Conservation (phyloP, 345 rosid genomes). For the Eucalyptus brandiana region DNA sequence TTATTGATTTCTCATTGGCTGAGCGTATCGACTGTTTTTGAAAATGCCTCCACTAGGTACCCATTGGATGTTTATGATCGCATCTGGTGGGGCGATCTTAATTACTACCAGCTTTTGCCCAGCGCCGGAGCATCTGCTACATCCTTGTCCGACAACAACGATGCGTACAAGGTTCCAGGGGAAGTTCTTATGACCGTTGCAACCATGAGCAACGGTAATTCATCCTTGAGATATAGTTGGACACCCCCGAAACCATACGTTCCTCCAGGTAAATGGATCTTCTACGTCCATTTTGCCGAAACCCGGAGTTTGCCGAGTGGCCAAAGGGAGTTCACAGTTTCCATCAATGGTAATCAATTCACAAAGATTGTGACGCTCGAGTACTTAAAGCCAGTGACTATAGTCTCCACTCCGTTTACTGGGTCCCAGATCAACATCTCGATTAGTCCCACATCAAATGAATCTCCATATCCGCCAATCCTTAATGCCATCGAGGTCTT, state of each 20-base stretch:
- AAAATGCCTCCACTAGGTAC: neutral
- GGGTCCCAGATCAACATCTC: neutral
- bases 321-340: neutral
- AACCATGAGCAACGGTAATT: neutral
- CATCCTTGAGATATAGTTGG: neutral
- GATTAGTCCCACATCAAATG: neutral
- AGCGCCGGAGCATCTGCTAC: neutral
- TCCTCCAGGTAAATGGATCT: neutral
- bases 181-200: neutral
- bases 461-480: slow-evolving; percentile 1
- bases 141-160: neutral
- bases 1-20: neutral
- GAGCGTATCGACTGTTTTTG: neutral
- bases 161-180: neutral
- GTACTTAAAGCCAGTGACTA: neutral
- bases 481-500: slow-evolving; percentile 10
- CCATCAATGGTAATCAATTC: neutral
- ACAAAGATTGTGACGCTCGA: neutral
- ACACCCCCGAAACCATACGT: accelerated
- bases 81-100: neutral
- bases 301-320: neutral
- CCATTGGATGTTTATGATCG: neutral
- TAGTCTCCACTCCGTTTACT: neutral
- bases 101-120: neutral
- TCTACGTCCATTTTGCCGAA: slow-evolving; percentile 10